Base-by-base conservation (phyloP, 2,329 filamentous ascomycete species). In the Knufia fluminis region DNA sequence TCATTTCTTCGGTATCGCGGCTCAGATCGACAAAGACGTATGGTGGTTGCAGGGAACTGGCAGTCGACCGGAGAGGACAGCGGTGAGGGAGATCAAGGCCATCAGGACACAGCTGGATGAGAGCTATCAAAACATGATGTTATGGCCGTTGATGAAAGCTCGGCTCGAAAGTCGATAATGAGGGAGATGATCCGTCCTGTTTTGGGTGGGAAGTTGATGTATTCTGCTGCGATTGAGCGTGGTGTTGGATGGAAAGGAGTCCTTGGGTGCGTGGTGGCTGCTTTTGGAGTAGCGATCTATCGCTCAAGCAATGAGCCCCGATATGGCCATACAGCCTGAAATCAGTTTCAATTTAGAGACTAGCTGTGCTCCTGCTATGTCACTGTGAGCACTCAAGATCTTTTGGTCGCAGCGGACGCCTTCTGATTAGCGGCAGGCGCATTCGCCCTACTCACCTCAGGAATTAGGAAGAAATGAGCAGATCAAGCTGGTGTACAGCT, bases 71-170 rank as follows among this genome's bases (percentile, higher is more conserved):
- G 59, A 59, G 2, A 55, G 61, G 14, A 58, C 54, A 7, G 56
- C 58, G 8, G 52, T 50, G 43, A 47, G 57, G n/a, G 61, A 63
- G 39, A 57, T 62, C 9, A 54, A 55, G 20, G 60, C 58, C 1
- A 55, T 63, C 32, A 49, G 56, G 17, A 50, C 48, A 20, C 49
- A 61, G 10, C 51, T 63, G 2, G 53, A 58, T 2, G 52, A 51
- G 31, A 57, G 59, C 31, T 63, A 60, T 59, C 57, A 59, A 20
- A 54, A 52, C 28, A 51, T 59, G 12, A 60, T 63, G 60, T 49
- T 52, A 8, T 63, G 61, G 61, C 60, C 61, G 12, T 46, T 62
- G 35, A 14, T 31, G 3, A 38, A 47, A 28, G 44, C 33, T 38
- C 31, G 26, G 24, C 23, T 33, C 19, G 12, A 26, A 23, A 14